Base-by-base conservation (phyloP, 768 basidiomycete species). In the Cyathus striatus region DNA sequence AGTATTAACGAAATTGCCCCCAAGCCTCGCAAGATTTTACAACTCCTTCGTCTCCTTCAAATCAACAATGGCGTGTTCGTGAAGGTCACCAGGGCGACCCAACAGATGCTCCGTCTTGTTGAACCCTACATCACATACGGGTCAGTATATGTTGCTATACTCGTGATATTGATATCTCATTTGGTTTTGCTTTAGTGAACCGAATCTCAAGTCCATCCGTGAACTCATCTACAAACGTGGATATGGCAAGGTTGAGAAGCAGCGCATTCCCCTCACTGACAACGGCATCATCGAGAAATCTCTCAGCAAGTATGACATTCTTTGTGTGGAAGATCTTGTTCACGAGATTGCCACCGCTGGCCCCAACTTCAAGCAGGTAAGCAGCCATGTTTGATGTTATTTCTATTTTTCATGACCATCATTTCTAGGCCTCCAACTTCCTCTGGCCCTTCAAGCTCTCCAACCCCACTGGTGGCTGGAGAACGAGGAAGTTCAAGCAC, bases 1-100 rank as follows among this genome's bases (percentile, higher is more conserved):
- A 93, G 96, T 95, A 93, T 99, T 77, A 98, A 97, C 68, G 91
- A 98, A 65, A 96, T 99, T 61, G 92, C 96, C 43, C 96, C 96
- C 47, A 99, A 99, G 73, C 96, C 96, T 59, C 87, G 93, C 63
- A 99, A 99, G 79, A 97, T 99, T 63, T 71, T 99, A 57, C 96
- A 99, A 64, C 84, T 99, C 50, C 88, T 99, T 63, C 93, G 96
- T 57, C 83, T 99, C 49, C 86, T 96, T 57, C 96, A 98, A 66
- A 99, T 99, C 78, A 98, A 99, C 83, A 98, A 93, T 61, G 96
- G 95, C 66, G 85, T 99, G 37, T 99, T 99, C 63, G 81, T 99
- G 64, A 94, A 95, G 70, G 94, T 90, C 42, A 97, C 93, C 56
- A 89, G 79, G 66, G 93, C 96, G 23, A 97, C 94, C 38, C 82